Conservation (phyloP, 306 rosid species). For the Quercus gilva region DNA sequence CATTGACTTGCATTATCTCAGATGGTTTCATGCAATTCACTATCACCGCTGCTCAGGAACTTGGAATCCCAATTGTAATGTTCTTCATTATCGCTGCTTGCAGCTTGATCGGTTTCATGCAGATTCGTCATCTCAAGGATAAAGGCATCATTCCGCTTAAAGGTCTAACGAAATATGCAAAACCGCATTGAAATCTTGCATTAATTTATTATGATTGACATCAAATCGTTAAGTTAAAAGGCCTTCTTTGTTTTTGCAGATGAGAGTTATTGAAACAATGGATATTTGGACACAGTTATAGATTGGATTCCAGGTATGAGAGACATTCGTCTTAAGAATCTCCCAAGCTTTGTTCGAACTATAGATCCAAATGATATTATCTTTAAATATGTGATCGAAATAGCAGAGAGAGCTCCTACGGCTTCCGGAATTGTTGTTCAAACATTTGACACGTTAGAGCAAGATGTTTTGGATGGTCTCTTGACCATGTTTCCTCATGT, state of each 20-base stretch:
- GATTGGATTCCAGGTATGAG: constrained; percentile 8
- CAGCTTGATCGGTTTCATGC: background rate
- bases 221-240: too few species aligned
- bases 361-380: background rate
- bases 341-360: background rate
- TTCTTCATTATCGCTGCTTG: background rate
- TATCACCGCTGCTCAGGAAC: background rate
- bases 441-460: background rate
- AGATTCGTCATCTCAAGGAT: background rate
- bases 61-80: background rate
- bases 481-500: background rate
- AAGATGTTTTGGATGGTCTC: constrained; percentile 1
- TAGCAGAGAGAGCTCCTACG: background rate
- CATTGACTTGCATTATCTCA: background rate
- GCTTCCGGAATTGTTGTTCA: background rate
- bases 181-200: too few species aligned
- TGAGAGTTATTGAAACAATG: constrained; percentile 4
- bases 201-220: too few species aligned
- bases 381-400: background rate
- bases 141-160: background rate
- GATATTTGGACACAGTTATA: background rate
- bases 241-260: background rate
- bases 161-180: background rate
- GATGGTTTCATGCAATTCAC: background rate
- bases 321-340: background rate